These are phyloP conservation scores for Trametes sanguinea DNA, from an alignment of 768 basidiomycete genomes.

Conservation along the genomic window DNA sequence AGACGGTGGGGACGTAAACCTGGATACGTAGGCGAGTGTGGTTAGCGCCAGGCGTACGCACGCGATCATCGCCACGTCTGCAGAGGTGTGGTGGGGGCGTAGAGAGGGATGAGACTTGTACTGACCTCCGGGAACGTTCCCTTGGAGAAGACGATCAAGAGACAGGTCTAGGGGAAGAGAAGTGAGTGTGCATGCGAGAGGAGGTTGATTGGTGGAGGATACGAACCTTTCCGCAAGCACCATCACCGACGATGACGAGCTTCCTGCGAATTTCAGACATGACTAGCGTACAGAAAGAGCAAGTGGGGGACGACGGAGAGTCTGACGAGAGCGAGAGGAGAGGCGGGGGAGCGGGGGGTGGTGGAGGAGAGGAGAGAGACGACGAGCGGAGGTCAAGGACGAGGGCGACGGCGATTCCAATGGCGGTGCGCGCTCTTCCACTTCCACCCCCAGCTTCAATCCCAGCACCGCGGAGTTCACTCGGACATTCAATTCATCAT, in stretches of 20 bases:
- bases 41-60: slow-evolving; percentile 17
- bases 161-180: slow-evolving; percentile 62
- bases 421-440: background rate
- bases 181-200: slow-evolving; percentile 9
- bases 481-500: slow-evolving; percentile 17
- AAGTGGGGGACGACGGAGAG: background rate
- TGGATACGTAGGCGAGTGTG: slow-evolving; percentile 33
- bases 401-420: background rate
- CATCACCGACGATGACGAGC: slow-evolving; percentile 98
- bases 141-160: slow-evolving; percentile 96
- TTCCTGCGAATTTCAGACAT: slow-evolving; percentile 99
- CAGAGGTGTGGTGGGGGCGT: background rate
- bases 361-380: slow-evolving; percentile 22
- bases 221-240: slow-evolving; percentile 90
- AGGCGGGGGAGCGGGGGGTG: slow-evolving; percentile 6
- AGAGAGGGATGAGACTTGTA: slow-evolving; percentile 11
- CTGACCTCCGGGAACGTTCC: slow-evolving; percentile 93
- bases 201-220: slow-evolving; percentile 11
- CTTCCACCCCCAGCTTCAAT: background rate
- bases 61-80: slow-evolving; percentile 20
- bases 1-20: slow-evolving; percentile 99
- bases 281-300: slow-evolving; percentile 13
- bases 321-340: slow-evolving; percentile 14
- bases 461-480: background rate
- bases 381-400: background rate